Evolutionary conservation across 768 basidiomycete species (phyloP).

Genomic region (Lactarius sp.): DNA sequence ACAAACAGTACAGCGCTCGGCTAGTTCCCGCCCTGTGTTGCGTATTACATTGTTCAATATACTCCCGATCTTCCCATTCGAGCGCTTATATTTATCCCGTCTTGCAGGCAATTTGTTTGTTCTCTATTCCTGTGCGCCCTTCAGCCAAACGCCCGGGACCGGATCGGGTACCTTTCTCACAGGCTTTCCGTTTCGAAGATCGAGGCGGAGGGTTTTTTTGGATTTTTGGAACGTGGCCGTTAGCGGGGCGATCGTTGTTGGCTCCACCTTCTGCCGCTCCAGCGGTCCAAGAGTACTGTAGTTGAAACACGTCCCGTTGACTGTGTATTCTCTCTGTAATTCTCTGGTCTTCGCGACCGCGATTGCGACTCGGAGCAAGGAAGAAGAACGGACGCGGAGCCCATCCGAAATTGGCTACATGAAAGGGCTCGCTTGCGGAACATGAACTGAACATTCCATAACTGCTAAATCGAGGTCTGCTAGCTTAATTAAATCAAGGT

Average conservation of each 20-base stretch:
- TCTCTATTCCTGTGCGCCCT: slow-evolving; percentile 4
- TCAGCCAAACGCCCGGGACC: slow-evolving; percentile 12
- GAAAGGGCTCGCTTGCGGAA: slow-evolving; percentile 18
- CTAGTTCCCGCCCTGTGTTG: slow-evolving; percentile 14
- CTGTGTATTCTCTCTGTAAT: not conserved
- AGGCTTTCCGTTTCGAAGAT: slow-evolving; percentile 17
- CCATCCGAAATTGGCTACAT: slow-evolving; percentile 26
- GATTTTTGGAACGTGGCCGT: slow-evolving; percentile 4
- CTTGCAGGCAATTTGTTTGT: slow-evolving; percentile 7
- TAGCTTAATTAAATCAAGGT: slow-evolving; percentile 28
- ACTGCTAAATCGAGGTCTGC: slow-evolving; percentile 24
- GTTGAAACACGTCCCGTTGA: not conserved
- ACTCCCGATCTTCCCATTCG: slow-evolving; percentile 8
- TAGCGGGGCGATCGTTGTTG: not conserved
- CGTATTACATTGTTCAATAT: not conserved
- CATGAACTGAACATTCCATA: slow-evolving; percentile 19
- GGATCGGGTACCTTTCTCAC: slow-evolving; percentile 21
- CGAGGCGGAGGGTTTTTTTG: slow-evolving; percentile 7
- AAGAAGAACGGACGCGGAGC: slow-evolving; percentile 23
- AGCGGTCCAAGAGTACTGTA: not conserved
- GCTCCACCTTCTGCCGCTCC: not conserved
- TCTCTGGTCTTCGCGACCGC: slow-evolving; percentile 6
- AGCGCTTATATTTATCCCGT: slow-evolving; percentile 15
- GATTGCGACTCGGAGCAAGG: slow-evolving; percentile 25
- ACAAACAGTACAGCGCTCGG: slow-evolving; percentile 23